Base-by-base conservation (phyloP, 805 yeast genomes). In the Ogataea corticis region DNA sequence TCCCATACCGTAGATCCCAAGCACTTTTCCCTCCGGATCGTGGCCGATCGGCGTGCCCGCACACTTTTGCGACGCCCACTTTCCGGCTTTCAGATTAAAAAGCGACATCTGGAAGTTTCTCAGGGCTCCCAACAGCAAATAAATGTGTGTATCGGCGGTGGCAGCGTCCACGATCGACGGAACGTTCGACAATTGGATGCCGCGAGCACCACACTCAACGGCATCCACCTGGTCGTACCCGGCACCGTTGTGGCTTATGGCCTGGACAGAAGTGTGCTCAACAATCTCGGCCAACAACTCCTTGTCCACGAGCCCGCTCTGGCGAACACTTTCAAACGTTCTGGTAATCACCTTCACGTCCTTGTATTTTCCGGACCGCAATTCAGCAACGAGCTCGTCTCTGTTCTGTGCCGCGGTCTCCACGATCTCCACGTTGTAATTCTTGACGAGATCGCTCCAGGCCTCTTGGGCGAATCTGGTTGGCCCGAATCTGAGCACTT, bases 1-100 rank as follows among this genome's bases (percentile, higher is more conserved):
- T 28, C 96, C 96, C 79, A 89, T 75, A 13, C 96, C 96, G 42
- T 85, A 70, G 44, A 89, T 82, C 39, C 96, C 96, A 17, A 89
- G 83, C 15, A 73, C 73, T 59, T 84, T 83, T 7, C 87, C 88
- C 50, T 73, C 80, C 14, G 95, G 95, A 58, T 84, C 91, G 58
- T 77, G 76, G 7, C 95, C 96, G 38, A 80, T 66, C 7, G 81
- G 75, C 1, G 83, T 76, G 2, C 83, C 85, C 3, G 70, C 80
- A 54, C 69, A 63, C 49, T 73, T 72, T 13, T 30, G 14, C 3
- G 63, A 53, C 13, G 76, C 75, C 92, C 95, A 88, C 45, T 78
- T 70, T 17, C 90, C 91, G 29, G 67, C 63, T 30, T 75, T 59
- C 54, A 86, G 62, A 36, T 70, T 68, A 40, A 74, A 67, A 51